Percentiles rank a stretch among this genome's conserved stretches.
phyloP scores from a whole-genome alignment of 1,284 basidiomycete species.

The Cryptococcus wingfieldii region DNA sequence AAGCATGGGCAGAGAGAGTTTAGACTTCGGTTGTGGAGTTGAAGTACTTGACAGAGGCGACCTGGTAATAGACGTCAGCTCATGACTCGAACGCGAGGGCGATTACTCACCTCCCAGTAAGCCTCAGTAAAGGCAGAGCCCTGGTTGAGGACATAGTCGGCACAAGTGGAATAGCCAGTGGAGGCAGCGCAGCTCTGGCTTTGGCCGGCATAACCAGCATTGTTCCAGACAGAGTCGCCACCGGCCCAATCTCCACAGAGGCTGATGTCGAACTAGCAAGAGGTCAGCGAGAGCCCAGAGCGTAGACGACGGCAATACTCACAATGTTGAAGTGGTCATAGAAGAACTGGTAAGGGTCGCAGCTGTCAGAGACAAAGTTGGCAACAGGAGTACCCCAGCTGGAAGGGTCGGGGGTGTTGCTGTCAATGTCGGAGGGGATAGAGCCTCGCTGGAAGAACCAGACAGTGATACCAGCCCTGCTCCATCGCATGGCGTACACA shows the following conservation, averaged over 20 bases:
- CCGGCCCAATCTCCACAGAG: slow-evolving; percentile 70
- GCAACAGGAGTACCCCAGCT: slow-evolving; percentile 72
- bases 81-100: not conserved
- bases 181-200: slow-evolving; percentile 71
- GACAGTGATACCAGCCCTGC: slow-evolving; percentile 64
- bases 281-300: not conserved
- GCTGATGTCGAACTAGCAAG: slow-evolving; percentile 49
- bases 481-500: slow-evolving; percentile 62
- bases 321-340: slow-evolving; percentile 64
- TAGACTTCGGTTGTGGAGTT: slow-evolving; percentile 42
- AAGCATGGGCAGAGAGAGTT: slow-evolving; percentile 1
- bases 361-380: slow-evolving; percentile 64
- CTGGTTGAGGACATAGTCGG: slow-evolving; percentile 60
- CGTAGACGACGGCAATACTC: not conserved
- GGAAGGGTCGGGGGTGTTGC: slow-evolving; percentile 62
- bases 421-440: slow-evolving; percentile 69
- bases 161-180: slow-evolving; percentile 60
- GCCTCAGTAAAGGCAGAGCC: slow-evolving; percentile 70
- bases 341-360: slow-evolving; percentile 72
- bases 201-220: slow-evolving; percentile 69
- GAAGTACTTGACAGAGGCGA: slow-evolving; percentile 48
- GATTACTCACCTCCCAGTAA: slow-evolving; percentile 58
- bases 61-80: slow-evolving; percentile 2
- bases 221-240: slow-evolving; percentile 60
- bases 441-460: slow-evolving; percentile 71